These are phyloP conservation scores for Asterella californica DNA, from an alignment of 225 moss, liverwort and hornwort species.

Conservation along the genomic window DNA sequence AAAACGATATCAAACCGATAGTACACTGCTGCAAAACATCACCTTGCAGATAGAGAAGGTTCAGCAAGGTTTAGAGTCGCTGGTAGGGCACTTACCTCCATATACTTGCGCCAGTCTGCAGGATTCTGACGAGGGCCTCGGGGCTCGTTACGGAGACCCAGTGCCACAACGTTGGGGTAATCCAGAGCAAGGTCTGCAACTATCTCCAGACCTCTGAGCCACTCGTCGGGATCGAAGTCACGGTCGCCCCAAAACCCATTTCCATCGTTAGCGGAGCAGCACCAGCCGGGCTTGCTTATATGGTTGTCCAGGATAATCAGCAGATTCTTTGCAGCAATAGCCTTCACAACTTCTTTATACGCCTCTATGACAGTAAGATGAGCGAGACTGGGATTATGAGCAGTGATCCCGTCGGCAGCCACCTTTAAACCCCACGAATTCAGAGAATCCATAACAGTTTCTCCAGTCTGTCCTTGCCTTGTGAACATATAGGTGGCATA, in stretches of 20 bases:
- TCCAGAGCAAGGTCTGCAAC: constrained; percentile 39
- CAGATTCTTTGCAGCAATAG: constrained; percentile 27
- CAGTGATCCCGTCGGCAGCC: constrained; percentile 19
- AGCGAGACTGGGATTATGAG: constrained; percentile 13
- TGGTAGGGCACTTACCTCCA: constrained; percentile 6
- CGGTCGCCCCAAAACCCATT: constrained; percentile 68
- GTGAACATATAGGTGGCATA: constrained; percentile 59
- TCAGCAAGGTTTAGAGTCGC: neutral
- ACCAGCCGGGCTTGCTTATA: constrained; percentile 64
- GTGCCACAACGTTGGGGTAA: constrained; percentile 41
- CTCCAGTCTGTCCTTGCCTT: constrained; percentile 35
- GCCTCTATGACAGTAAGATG: constrained; percentile 26
- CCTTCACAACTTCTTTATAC: constrained; percentile 40
- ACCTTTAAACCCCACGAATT: constrained; percentile 21
- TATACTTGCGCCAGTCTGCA: constrained; percentile 40
- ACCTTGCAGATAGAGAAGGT: neutral
- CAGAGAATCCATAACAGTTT: constrained; percentile 36
- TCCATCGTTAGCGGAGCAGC: constrained; percentile 50
- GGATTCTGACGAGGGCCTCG: constrained; percentile 45
- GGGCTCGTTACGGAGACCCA: constrained; percentile 61
- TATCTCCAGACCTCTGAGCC: constrained; percentile 49
- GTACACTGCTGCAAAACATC: neutral
- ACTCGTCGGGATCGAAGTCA: constrained; percentile 49
- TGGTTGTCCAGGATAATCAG: constrained; percentile 71
- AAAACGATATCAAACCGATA: neutral